Percentiles rank a stretch among this genome's conserved stretches.
Conservation (phyloP, 2,329 filamentous ascomycete genomes). For the Dactylellina cionopaga region DNA sequence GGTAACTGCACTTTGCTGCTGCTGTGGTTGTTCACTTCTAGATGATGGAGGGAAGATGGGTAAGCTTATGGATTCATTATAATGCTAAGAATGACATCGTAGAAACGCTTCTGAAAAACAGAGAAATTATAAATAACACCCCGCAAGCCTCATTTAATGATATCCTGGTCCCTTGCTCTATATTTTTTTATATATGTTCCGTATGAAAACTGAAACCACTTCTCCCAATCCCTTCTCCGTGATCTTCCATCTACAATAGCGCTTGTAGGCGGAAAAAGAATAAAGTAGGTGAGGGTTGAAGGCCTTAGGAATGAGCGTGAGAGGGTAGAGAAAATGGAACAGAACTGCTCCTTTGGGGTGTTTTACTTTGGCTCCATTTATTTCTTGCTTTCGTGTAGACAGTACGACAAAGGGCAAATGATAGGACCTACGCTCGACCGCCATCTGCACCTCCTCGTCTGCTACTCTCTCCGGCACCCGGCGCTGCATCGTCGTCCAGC, state of each 20-base stretch:
- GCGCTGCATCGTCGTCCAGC: slow-evolving; percentile 79
- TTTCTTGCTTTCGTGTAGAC: slow-evolving; percentile 25
- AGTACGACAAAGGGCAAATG: slow-evolving; percentile 59
- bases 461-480: slow-evolving; percentile 80
- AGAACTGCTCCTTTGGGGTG: not conserved
- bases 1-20: slow-evolving; percentile 12
- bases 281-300: not conserved
- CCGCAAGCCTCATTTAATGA: not conserved
- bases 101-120: slow-evolving; percentile 5
- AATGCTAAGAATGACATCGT: slow-evolving; percentile 46
- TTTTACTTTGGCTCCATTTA: slow-evolving; percentile 2
- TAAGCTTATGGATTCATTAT: slow-evolving; percentile 52
- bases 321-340: slow-evolving; percentile 53
- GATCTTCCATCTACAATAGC: slow-evolving; percentile 20
- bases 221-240: not conserved
- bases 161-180: not conserved
- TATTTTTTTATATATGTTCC: not conserved
- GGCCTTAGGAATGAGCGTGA: slow-evolving; percentile 6
- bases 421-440: slow-evolving; percentile 95
- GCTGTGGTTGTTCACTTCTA: slow-evolving; percentile 50
- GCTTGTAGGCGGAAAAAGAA: slow-evolving; percentile 5
- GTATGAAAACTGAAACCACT: not conserved
- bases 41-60: slow-evolving; percentile 12
- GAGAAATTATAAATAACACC: not conserved
- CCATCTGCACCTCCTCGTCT: slow-evolving; percentile 95